These are phyloP conservation scores for Suillus discolor DNA, from an alignment of 768 basidiomycete genomes.

Conservation along the genomic window DNA sequence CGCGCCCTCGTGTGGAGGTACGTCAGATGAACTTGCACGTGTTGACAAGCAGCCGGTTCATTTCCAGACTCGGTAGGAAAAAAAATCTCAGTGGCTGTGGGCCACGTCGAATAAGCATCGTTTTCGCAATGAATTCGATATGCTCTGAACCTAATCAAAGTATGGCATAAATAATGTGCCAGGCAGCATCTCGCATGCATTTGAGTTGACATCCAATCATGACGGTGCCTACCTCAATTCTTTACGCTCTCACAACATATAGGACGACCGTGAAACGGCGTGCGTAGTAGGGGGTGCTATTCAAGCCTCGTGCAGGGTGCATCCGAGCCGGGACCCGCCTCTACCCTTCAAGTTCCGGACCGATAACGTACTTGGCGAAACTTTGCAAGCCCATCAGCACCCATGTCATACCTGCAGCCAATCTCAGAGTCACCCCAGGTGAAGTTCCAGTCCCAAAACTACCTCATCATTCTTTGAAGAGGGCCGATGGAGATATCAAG, in stretches of 20 bases:
- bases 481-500: conserved; percentile 4
- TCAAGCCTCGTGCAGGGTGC: conserved; percentile 14
- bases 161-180: not conserved
- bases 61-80: not conserved
- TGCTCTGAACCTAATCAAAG: not conserved
- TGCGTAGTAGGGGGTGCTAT: too few species aligned
- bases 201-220: not conserved
- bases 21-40: not conserved
- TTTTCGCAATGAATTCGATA: not conserved
- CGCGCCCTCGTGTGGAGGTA: not conserved
- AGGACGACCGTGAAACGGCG: conserved; percentile 24
- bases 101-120: not conserved
- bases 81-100: not conserved
- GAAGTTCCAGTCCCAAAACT: conserved; percentile 20
- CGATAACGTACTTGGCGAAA: conserved; percentile 16
- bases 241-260: conserved; percentile 19
- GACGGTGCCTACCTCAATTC: conserved; percentile 12
- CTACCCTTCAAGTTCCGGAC: conserved; percentile 24
- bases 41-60: not conserved
- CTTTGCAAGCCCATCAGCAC: conserved; percentile 26
- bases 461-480: conserved; percentile 3
- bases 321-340: conserved; percentile 6
- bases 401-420: conserved; percentile 33
- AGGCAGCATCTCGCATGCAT: not conserved
- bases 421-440: conserved; percentile 20